Conservation (phyloP, 2,329 filamentous ascomycete species). For the Diplocarpon rosae region DNA sequence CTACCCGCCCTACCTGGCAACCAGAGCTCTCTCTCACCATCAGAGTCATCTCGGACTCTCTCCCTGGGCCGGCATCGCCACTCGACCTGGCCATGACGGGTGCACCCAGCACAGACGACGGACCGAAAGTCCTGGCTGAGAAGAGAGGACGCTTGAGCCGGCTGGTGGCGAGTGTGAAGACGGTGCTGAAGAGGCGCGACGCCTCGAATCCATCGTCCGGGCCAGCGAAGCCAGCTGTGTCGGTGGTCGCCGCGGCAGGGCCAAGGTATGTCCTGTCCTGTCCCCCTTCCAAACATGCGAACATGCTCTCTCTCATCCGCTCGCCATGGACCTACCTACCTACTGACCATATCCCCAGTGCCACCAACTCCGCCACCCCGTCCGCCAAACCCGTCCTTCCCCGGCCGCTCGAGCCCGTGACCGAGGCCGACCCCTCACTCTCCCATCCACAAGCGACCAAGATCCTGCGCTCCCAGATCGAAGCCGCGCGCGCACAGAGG, state of each 20-base stretch:
- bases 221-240: slow-evolving; percentile 6
- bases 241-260: slow-evolving; percentile 3
- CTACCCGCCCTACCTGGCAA: too few species aligned
- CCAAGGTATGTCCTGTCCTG: slow-evolving; percentile 24
- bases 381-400: neutral
- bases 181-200: slow-evolving; percentile 21
- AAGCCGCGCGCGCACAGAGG: slow-evolving; percentile 26
- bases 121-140: slow-evolving; percentile 13
- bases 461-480: slow-evolving; percentile 21
- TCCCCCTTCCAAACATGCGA: neutral
- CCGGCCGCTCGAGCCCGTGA: neutral
- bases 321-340: slow-evolving; percentile 1
- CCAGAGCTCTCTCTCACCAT: too few species aligned
- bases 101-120: slow-evolving; percentile 14
- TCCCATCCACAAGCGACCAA: slow-evolving; percentile 12
- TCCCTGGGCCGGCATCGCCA: too few species aligned
- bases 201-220: slow-evolving; percentile 22
- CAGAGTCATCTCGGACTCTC: too few species aligned
- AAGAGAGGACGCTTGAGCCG: slow-evolving; percentile 22
- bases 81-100: slow-evolving; percentile 11
- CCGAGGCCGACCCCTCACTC: neutral
- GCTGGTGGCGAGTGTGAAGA: slow-evolving; percentile 23
- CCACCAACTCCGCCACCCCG: neutral
- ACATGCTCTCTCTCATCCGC: neutral
- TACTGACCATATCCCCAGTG: slow-evolving; percentile 8